Base-by-base conservation (phyloP, 2,329 filamentous ascomycete species). In the Xylaria sp. region DNA sequence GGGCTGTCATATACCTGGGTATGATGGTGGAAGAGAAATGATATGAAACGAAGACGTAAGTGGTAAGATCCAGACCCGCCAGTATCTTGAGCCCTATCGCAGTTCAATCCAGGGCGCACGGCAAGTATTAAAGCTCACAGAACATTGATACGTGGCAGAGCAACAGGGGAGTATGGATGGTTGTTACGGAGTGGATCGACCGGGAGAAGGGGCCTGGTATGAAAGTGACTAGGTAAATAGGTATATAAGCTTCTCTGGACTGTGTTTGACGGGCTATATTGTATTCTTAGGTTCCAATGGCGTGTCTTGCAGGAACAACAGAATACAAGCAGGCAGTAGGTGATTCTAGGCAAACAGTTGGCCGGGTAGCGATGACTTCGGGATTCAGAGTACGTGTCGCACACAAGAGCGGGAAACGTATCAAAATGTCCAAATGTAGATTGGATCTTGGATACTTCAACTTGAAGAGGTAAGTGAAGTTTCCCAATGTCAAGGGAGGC, bases 91-190 rank as follows among this genome's bases (percentile, higher is more conserved):
- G 23, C 6, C 43, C 23, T 11, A 49, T 37, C 25, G 17, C 35
- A 28, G 49, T 49, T 31, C 28, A n/a, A 43, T 42, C 47, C 25
- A 31, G 45, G 31, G 52, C 38, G 35, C n/a, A 51, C 37, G 31
- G 25, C 2, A 47, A 49, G 33, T 46, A 62, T 46, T 23, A 19
- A 33, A 21, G 40, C 49, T 42, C 54, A 35, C 17, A 17, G 33
- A 33, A 25, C 50, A 51, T 56, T 21, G 43, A 52, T 19, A 63
- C 40, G 56, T 54, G 56, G 56, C 51, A 60, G 35, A 52, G 52
- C 23, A 42, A 60, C 55, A 19, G 12, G 33, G 50, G 38, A 52
- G 11, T 45, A 12, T 47, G 31, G 46, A n/a, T 28, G n/a, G n/a
- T n/a, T n/a, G 21, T 33, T 55, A 38, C 38, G 23, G 11, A 45